Conservation (phyloP, 768 basidiomycete species). For the Mycena capillaripes region DNA sequence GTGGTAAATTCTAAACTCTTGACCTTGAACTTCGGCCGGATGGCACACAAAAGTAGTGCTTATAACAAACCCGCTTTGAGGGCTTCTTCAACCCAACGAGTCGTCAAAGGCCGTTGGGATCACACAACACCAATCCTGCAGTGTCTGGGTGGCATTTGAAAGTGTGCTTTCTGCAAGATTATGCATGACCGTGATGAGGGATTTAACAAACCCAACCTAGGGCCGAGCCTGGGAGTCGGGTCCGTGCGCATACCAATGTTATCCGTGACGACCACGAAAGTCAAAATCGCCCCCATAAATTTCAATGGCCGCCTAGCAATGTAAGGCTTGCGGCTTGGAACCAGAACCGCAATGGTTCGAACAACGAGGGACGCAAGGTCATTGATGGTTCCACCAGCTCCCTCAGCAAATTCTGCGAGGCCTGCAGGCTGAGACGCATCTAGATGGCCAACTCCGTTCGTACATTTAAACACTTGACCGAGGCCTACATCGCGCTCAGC, state of each 20-base stretch:
- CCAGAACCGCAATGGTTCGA: background rate
- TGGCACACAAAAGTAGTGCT: background rate
- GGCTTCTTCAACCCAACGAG: background rate
- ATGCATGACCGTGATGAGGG: background rate
- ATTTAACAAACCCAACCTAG: background rate
- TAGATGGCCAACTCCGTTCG: background rate
- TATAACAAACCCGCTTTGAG: background rate
- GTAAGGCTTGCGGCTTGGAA: background rate
- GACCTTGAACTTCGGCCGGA: background rate
- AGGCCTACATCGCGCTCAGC: background rate
- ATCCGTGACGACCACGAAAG: background rate
- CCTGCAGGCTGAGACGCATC: background rate
- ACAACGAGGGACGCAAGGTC: conserved; percentile 1
- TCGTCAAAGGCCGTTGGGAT: background rate
- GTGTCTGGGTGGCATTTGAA: background rate
- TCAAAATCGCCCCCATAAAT: background rate
- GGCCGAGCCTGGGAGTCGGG: background rate
- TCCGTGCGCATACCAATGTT: background rate
- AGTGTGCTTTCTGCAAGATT: background rate
- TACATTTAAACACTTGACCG: background rate
- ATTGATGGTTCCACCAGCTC: background rate
- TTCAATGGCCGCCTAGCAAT: background rate
- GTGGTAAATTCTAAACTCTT: background rate
- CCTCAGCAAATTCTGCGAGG: background rate
- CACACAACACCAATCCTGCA: background rate